These are phyloP conservation scores for Fonsecaea monophora DNA, from an alignment of 2,329 filamentous ascomycete species.

Conservation along the genomic window DNA sequence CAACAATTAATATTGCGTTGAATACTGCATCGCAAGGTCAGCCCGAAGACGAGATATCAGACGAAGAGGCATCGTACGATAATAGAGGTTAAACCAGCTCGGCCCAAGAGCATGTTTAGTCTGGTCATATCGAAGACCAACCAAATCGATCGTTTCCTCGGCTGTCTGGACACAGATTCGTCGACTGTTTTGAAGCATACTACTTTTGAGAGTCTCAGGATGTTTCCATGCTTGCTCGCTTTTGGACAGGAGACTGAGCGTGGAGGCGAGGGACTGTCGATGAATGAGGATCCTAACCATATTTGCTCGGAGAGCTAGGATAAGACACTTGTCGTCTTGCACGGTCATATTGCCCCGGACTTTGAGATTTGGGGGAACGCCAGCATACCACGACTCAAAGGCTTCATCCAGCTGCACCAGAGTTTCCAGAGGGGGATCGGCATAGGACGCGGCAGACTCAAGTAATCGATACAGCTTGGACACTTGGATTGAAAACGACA, in stretches of 20 bases:
- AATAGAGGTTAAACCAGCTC: constrained; percentile 1
- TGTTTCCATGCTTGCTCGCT: not conserved
- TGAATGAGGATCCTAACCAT: constrained; percentile 2
- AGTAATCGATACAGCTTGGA: constrained; percentile 4
- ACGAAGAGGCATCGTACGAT: not conserved
- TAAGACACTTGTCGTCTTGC: not conserved
- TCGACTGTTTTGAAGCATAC: constrained; percentile 4
- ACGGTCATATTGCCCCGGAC: not conserved
- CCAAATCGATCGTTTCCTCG: not conserved
- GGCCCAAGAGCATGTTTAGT: not conserved
- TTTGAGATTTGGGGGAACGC: not conserved
- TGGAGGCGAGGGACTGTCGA: not conserved
- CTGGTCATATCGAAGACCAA: constrained; percentile 3
- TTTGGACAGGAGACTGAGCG: not conserved
- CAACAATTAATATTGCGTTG: constrained; percentile 1
- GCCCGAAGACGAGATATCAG: not conserved
- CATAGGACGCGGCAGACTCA: not conserved
- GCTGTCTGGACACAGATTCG: not conserved
- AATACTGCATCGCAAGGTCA: not conserved
- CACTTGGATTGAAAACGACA: constrained; percentile 1
- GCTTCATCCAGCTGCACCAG: not conserved
- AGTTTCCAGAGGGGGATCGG: not conserved
- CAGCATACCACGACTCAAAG: not conserved
- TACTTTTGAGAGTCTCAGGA: not conserved
- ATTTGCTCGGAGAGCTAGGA: not conserved